phyloP scores from a whole-genome alignment of 495 filamentous ascomycete species.

The Parachaetomium inaequale region DNA sequence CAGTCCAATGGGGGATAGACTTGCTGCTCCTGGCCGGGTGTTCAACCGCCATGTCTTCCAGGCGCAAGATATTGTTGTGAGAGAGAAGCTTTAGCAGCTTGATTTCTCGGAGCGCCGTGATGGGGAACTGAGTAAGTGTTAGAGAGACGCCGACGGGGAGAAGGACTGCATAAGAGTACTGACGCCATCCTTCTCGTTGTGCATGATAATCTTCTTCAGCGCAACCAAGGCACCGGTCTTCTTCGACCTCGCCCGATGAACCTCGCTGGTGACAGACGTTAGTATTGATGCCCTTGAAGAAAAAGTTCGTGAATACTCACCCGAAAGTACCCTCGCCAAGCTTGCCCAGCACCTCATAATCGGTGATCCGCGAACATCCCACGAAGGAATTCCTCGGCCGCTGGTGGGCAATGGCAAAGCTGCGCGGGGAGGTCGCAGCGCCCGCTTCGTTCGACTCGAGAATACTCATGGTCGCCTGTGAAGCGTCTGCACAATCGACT shows the following conservation, averaged over 20 bases:
- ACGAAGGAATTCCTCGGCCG: constrained; percentile 56
- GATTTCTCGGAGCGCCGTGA: constrained; percentile 81
- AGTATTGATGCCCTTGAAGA: background rate
- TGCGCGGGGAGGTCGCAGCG: constrained; percentile 37
- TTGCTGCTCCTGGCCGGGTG: constrained; percentile 60
- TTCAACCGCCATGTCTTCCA: constrained; percentile 97
- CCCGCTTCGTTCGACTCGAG: constrained; percentile 17
- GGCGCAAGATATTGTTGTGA: constrained; percentile 79
- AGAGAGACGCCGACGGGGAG: background rate
- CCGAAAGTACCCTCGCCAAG: constrained; percentile 98
- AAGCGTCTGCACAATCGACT: background rate
- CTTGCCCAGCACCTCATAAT: constrained; percentile 87
- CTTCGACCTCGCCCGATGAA: constrained; percentile 81
- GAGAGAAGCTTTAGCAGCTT: constrained; percentile 92
- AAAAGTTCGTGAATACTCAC: constrained; percentile 41
- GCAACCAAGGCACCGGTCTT: constrained; percentile 71
- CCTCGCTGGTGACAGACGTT: constrained; percentile 58
- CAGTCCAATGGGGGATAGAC: constrained; percentile 17
- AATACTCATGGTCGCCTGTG: constrained; percentile 27
- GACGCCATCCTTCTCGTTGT: constrained; percentile 79
- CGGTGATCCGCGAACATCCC: constrained; percentile 81
- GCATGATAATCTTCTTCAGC: constrained; percentile 92
- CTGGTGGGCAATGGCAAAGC: constrained; percentile 45
- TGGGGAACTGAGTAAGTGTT: constrained; percentile 56
- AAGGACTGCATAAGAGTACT: constrained; percentile 26